Percentiles rank a stretch among this genome's conserved stretches.
Evolutionary conservation across 306 rosid species (phyloP).

Genomic region (Medicago ruthenica): DNA sequence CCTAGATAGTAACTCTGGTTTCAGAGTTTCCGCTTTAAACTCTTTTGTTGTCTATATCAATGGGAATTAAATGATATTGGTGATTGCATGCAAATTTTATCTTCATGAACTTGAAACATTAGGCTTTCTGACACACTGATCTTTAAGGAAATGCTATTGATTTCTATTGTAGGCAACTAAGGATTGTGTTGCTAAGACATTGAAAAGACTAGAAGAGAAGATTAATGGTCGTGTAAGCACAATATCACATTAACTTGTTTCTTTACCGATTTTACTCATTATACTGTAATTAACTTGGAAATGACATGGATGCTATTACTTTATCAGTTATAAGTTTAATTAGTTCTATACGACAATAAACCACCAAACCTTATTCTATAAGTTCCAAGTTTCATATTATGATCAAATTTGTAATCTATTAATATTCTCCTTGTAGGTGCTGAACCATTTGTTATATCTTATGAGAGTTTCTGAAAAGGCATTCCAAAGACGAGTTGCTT

Average conservation of each 20-base stretch:
- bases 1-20: neutral
- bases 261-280: constrained; percentile 6
- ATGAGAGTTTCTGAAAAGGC: constrained; percentile 85
- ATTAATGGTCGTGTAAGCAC: constrained; percentile 86
- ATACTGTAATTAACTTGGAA: constrained; percentile 25
- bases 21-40: constrained; percentile 23
- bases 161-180: constrained; percentile 81
- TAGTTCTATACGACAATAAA: neutral
- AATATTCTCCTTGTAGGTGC: constrained; percentile 64
- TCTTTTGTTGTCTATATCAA: constrained; percentile 31
- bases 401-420: constrained; percentile 45
- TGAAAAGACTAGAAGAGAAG: constrained; percentile 97
- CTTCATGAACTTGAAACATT: neutral
- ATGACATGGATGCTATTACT: constrained; percentile 27
- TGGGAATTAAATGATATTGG: constrained; percentile 10
- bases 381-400: constrained; percentile 10
- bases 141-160: constrained; percentile 25
- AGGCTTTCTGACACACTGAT: constrained; percentile 1
- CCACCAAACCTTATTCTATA: neutral
- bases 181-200: constrained; percentile 97
- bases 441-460: constrained; percentile 84
- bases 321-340: constrained; percentile 6
- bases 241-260: constrained; percentile 32
- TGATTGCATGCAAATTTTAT: constrained; percentile 17
- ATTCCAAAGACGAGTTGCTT: constrained; percentile 86